A percentile compares a stretch with the other conserved stretches of the same genome.
Evolutionary conservation across 352 stramenopile species (phyloP).

Genomic region (Pythium scleroteichum): DNA sequence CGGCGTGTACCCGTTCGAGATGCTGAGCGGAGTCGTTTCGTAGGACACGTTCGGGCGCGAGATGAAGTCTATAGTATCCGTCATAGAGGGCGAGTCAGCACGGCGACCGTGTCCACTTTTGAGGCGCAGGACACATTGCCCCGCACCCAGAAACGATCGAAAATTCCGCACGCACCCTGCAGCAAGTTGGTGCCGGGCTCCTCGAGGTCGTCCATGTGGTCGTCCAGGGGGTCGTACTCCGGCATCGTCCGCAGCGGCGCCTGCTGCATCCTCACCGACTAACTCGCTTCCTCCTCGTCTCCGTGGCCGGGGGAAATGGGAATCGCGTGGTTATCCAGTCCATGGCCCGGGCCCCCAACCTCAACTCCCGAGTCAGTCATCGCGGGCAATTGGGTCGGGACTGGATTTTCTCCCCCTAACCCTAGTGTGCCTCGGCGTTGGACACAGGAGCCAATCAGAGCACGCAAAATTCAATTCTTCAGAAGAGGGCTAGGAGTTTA

Average conservation of each 20-base stretch:
- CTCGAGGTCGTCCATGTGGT: constrained; percentile 72
- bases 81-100: not conserved
- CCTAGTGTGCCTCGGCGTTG: constrained; percentile 16
- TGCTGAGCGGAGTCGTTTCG: constrained; percentile 54
- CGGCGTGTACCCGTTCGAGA: constrained; percentile 78
- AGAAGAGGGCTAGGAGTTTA: constrained; percentile 6
- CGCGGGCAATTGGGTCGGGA: not conserved
- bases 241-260: constrained; percentile 49
- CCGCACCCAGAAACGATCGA: not conserved
- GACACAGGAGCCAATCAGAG: constrained; percentile 31
- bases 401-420: constrained; percentile 7
- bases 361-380: constrained; percentile 5
- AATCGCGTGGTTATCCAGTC: too few species aligned
- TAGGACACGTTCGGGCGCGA: constrained; percentile 25
- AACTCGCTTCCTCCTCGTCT: constrained; percentile 1
- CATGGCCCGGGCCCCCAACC: not conserved
- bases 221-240: constrained; percentile 72
- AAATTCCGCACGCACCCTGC: constrained; percentile 40
- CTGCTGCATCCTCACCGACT: constrained; percentile 43
- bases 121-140: constrained; percentile 8
- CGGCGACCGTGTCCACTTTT: constrained; percentile 36
- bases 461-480: constrained; percentile 4
- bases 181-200: constrained; percentile 66
- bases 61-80: constrained; percentile 17
- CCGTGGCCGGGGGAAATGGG: not conserved